phyloP scores from a whole-genome alignment of 257 asterid species.

The Thymus quinquecostatus region DNA sequence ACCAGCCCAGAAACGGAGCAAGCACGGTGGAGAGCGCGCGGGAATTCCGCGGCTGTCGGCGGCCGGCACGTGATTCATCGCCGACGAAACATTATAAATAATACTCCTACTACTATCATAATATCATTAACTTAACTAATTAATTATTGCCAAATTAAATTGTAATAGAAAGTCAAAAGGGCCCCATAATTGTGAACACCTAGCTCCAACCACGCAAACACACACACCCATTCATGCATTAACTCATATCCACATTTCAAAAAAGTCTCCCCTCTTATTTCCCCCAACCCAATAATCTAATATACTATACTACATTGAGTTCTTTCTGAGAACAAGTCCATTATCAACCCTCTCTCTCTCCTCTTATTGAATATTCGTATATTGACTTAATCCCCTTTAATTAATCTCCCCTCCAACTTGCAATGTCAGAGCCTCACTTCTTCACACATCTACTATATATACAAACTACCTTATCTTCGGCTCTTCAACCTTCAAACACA shows the following conservation, averaged over 20 bases:
- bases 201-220: slow-evolving; percentile 27
- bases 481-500: neutral
- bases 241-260: neutral
- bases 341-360: slow-evolving; percentile 12
- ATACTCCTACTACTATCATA: too few species aligned
- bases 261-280: slow-evolving; percentile 17
- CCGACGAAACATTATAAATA: neutral
- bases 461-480: slow-evolving; percentile 33
- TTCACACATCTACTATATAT: neutral
- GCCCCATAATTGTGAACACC: slow-evolving; percentile 5
- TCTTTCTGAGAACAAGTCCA: slow-evolving; percentile 30
- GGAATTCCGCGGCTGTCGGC: slow-evolving; percentile 11
- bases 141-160: neutral
- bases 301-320: neutral
- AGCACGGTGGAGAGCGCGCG: slow-evolving; percentile 11
- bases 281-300: too few species aligned
- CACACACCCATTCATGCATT: slow-evolving; percentile 33
- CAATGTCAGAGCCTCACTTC: slow-evolving; percentile 14
- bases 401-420: slow-evolving; percentile 31
- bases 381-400: slow-evolving; percentile 25
- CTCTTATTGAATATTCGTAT: slow-evolving; percentile 16
- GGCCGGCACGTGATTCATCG: slow-evolving; percentile 17
- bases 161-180: slow-evolving; percentile 19
- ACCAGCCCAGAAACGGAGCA: slow-evolving; percentile 15
- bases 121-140: too few species aligned